These are phyloP conservation scores for Caryopteris hybrid DNA, from an alignment of 305 asterid genomes.

Conservation along the genomic window DNA sequence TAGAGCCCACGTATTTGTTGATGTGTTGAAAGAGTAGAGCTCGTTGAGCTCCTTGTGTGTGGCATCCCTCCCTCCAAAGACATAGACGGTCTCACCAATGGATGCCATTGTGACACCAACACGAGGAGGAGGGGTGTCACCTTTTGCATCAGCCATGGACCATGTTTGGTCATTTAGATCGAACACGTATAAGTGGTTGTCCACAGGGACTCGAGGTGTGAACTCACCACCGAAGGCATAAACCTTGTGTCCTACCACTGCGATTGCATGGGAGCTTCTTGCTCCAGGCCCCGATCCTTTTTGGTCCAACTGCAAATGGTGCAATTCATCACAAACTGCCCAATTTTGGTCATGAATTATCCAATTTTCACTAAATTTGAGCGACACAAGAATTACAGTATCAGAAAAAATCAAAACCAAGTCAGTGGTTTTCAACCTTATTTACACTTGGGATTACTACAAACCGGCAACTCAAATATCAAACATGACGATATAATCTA, in stretches of 20 bases:
- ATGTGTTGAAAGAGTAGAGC: conserved; percentile 57
- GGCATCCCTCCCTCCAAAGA: conserved; percentile 79
- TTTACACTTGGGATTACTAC: neutral
- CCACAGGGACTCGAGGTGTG: conserved; percentile 81
- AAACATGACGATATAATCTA: neutral
- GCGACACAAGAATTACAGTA: neutral
- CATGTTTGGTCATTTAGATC: conserved; percentile 56
- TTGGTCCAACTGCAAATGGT: conserved; percentile 61
- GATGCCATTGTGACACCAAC: conserved; percentile 84
- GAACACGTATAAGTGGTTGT: conserved; percentile 58
- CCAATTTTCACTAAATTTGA: neutral
- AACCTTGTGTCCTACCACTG: conserved; percentile 64
- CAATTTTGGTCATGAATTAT: neutral
- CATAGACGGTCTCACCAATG: conserved; percentile 48
- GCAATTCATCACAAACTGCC: neutral
- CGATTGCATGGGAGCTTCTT: conserved; percentile 83
- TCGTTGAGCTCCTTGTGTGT: conserved; percentile 68
- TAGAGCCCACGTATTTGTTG: conserved; percentile 53
- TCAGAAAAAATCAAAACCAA: neutral
- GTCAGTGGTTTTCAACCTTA: no score
- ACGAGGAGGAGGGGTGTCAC: conserved; percentile 75
- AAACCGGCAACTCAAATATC: neutral
- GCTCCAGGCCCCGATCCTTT: conserved; percentile 77
- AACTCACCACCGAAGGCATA: conserved; percentile 86
- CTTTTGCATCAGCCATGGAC: conserved; percentile 50